Evolutionary conservation across 179 eudicot genomes (phyloP).

Genomic region (Kewa caespitosa): DNA sequence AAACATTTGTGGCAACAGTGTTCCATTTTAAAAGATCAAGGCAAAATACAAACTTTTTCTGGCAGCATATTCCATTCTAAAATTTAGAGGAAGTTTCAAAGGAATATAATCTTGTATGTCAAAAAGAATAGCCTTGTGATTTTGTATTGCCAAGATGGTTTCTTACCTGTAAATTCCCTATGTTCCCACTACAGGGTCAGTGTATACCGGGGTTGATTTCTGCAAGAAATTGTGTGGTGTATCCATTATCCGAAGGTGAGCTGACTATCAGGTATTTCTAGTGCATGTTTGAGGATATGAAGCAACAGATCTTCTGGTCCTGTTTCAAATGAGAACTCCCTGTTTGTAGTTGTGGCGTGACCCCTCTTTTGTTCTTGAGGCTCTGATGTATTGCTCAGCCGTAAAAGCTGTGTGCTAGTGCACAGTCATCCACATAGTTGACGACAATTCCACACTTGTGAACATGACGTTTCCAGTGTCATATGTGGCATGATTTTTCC

Average conservation of each 20-base stretch:
- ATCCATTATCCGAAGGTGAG: slow-evolving; percentile 93
- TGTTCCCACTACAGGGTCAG: slow-evolving; percentile 60
- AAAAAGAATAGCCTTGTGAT: not conserved
- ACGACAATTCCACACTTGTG: not conserved
- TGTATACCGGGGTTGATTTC: slow-evolving; percentile 92
- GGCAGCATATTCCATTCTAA: not conserved
- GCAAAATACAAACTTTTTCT: not conserved
- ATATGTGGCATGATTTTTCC: no score
- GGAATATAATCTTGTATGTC: not conserved
- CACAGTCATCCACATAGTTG: not conserved
- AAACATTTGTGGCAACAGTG: no score
- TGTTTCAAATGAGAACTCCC: not conserved
- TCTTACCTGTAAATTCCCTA: slow-evolving; percentile 14
- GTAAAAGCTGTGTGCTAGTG: not conserved
- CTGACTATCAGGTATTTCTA: slow-evolving; percentile 18
- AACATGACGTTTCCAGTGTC: not conserved
- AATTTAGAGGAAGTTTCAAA: not conserved
- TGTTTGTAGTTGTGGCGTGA: not conserved
- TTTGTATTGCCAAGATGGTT: not conserved
- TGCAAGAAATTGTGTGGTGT: slow-evolving; percentile 97
- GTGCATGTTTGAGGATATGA: slow-evolving; percentile 2
- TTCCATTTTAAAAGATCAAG: no score
- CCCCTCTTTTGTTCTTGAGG: no score
- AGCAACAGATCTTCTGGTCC: not conserved
- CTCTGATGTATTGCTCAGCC: no score